Percentiles rank a stretch among this genome's conserved stretches.
phyloP scores from a whole-genome alignment of 495 filamentous ascomycete species.

The Talaromyces proteolyticus region DNA sequence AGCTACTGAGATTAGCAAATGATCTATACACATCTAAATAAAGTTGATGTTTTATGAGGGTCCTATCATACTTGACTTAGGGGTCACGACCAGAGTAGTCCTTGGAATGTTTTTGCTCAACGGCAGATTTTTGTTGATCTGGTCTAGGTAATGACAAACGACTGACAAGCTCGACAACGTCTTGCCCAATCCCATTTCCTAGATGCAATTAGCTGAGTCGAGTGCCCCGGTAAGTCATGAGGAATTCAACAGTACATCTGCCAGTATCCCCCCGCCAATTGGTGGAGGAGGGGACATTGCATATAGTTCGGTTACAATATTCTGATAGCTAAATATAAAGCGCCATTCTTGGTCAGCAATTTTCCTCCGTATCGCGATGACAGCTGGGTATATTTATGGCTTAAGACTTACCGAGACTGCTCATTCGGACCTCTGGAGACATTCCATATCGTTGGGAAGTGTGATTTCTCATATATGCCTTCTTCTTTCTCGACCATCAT shows the following conservation, averaged over 20 bases:
- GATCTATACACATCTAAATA: neutral
- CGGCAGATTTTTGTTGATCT: neutral
- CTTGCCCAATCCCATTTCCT: constrained; percentile 29
- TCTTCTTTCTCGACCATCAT: neutral
- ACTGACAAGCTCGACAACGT: constrained; percentile 11
- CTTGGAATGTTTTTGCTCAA: neutral
- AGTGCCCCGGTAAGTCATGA: neutral
- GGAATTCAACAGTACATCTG: constrained; percentile 13
- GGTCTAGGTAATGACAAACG: constrained; percentile 10
- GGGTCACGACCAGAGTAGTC: constrained; percentile 15
- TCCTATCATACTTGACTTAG: constrained; percentile 16
- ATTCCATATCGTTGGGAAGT: neutral
- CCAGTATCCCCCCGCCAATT: constrained; percentile 19
- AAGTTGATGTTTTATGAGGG: neutral
- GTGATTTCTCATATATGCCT: neutral
- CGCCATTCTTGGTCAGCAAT: neutral
- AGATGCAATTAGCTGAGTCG: constrained; percentile 1
- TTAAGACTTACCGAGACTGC: neutral
- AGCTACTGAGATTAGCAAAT: constrained; percentile 8
- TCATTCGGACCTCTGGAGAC: neutral
- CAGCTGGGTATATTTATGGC: neutral
- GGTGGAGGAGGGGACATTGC: neutral
- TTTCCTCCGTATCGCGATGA: neutral
- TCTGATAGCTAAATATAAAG: neutral
- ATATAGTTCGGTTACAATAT: neutral